Evolutionary conservation across 163 green algal species (phyloP), one percentile per base, ranked within the genome.

Genomic region (Scenedesmus sp.): DNA sequence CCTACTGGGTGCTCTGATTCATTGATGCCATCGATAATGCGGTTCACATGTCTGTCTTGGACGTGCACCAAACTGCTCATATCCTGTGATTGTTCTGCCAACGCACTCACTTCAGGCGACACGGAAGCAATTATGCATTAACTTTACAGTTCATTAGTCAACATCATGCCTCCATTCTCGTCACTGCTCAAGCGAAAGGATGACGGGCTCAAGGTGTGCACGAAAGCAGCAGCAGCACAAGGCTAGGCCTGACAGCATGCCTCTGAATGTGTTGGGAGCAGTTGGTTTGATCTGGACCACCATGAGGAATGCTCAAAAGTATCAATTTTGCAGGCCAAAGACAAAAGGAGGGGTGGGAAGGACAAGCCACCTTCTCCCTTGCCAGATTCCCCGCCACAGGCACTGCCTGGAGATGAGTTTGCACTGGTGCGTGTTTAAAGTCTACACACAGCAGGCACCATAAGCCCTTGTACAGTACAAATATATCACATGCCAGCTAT

Each of bases 381-480:
- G 76, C 74, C 56, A n/a, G 87, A 91, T 34, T 76, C 94, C 2
- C 94, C 95, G 23, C 94, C 95, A 34, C 95, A 92, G 20, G 92
- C 95, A 18, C 93, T 95, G 91, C 93, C 94, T n/a, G 95, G 95
- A 79, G 95, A 97, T 82, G 95, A 97, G 66, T 97, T 97, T 87
- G 93, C 95, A 20, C 94, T 97, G 95, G 95, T 97, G 55, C 81
- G 93, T 79, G 64, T 64, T 84, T 9, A n/a, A n/a, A 57, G 2
- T 9, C 56, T 82, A 57, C 13, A 18, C n/a, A 34, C 20, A 15
- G n/a, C 18, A 55, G 66, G 81, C 70, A 64, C 62, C 2, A 16
- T 18, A 70, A 18, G 10, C 9, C 62, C 59, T 64, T 70, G 62
- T 16, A 46, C 34, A 46, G 34, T 46, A 46, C 34, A 46, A 46